Percentiles rank a stretch among this genome's conserved stretches.
Conservation (phyloP, 257 asterid genomes). For the Perilla frutescens region DNA sequence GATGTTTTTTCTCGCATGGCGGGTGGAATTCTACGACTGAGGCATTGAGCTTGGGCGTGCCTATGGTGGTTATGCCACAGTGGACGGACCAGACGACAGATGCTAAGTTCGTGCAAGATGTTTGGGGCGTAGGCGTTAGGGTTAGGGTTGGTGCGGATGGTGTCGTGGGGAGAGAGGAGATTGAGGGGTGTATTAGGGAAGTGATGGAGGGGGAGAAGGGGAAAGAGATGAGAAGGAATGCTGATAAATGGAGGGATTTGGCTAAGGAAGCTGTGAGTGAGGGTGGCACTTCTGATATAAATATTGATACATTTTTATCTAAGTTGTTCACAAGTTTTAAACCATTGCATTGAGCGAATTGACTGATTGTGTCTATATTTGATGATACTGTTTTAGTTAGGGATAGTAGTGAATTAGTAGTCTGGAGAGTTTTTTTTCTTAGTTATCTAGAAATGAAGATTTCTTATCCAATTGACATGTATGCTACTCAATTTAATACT, state of each 20-base stretch:
- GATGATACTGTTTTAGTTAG: no score
- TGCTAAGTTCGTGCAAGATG: slow-evolving; percentile 39
- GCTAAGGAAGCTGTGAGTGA: slow-evolving; percentile 33
- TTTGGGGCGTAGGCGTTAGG: slow-evolving; percentile 41
- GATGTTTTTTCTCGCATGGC: slow-evolving; percentile 47
- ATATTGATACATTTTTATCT: slow-evolving; percentile 52
- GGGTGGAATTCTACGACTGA: slow-evolving; percentile 51
- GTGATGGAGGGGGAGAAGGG: slow-evolving; percentile 28
- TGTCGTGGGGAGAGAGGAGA: slow-evolving; percentile 29
- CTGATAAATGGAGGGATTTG: slow-evolving; percentile 27
- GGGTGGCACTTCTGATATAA: slow-evolving; percentile 52
- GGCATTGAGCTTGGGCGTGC: slow-evolving; percentile 43
- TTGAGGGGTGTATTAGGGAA: slow-evolving; percentile 25
- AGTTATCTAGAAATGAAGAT: no score
- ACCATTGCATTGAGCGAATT: no score
- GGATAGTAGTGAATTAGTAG: no score
- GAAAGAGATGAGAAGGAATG: slow-evolving; percentile 23
- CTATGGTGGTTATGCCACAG: slow-evolving; percentile 34
- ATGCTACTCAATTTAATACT: no score
- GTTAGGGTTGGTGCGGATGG: slow-evolving; percentile 16
- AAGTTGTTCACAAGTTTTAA: background rate
- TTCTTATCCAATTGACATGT: no score
- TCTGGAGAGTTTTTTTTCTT: no score
- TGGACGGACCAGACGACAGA: slow-evolving; percentile 40
- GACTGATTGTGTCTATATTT: no score